phyloP scores from a whole-genome alignment of 495 filamentous ascomycete genomes.

The Hypoxylon perforatum region DNA sequence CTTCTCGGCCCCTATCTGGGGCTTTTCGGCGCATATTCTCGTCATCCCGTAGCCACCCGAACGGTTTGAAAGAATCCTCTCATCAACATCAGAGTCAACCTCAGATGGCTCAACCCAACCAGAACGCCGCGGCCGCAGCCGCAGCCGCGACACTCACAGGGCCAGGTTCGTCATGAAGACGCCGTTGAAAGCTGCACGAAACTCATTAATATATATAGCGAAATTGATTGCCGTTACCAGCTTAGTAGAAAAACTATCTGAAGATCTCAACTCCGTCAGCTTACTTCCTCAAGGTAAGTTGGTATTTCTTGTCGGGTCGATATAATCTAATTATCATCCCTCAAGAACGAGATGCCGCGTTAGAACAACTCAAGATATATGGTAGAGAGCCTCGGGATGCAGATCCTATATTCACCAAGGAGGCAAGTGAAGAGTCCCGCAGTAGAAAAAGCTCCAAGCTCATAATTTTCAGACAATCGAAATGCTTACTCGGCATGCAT shows the following conservation, averaged over 20 bases:
- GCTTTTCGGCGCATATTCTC: slow-evolving; percentile 32
- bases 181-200: background rate
- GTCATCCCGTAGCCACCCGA: slow-evolving; percentile 8
- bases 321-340: slow-evolving; percentile 16
- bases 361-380: slow-evolving; percentile 82
- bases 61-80: background rate
- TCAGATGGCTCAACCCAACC: slow-evolving; percentile 36
- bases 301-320: background rate
- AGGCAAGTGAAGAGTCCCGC: slow-evolving; percentile 59
- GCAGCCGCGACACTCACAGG: slow-evolving; percentile 36
- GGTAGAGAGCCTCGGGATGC: slow-evolving; percentile 76
- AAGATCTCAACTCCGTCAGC: slow-evolving; percentile 65
- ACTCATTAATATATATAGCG: slow-evolving; percentile 54
- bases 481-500: slow-evolving; percentile 75
- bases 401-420: slow-evolving; percentile 81
- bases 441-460: slow-evolving; percentile 1
- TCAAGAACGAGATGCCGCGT: slow-evolving; percentile 68
- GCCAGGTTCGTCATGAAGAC: slow-evolving; percentile 29
- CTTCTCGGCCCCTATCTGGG: slow-evolving; percentile 4
- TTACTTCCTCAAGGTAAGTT: slow-evolving; percentile 68
- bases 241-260: slow-evolving; percentile 66
- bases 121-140: slow-evolving; percentile 28
- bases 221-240: slow-evolving; percentile 72
- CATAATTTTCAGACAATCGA: slow-evolving; percentile 73
- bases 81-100: slow-evolving; percentile 10